Conservation (phyloP, 768 basidiomycete genomes). For the Suillus occidentalis region DNA sequence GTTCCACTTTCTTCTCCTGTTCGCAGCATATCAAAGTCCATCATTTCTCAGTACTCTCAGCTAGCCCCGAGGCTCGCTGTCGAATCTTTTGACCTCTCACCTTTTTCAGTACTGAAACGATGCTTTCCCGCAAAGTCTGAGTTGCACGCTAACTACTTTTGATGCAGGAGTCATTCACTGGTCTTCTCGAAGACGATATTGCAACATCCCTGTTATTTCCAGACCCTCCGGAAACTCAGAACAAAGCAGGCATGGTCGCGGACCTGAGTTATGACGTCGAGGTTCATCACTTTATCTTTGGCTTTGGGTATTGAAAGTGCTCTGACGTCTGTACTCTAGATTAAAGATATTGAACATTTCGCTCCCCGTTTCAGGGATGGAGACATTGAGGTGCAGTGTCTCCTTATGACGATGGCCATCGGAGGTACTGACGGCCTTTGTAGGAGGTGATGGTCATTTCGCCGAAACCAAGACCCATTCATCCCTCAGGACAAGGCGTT, state of each 20-base stretch:
- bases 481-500: slow-evolving; percentile 29
- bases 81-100: slow-evolving; percentile 19
- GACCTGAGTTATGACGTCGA: slow-evolving; percentile 45
- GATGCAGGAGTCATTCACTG: slow-evolving; percentile 33
- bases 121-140: neutral
- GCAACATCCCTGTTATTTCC: slow-evolving; percentile 8
- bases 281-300: slow-evolving; percentile 23
- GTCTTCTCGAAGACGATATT: slow-evolving; percentile 29
- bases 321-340: neutral
- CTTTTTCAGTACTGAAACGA: slow-evolving; percentile 23
- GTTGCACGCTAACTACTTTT: neutral
- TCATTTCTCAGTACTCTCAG: neutral
- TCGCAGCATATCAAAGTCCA: neutral
- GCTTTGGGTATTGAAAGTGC: neutral
- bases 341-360: slow-evolving; percentile 36
- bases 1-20: neutral
- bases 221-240: neutral
- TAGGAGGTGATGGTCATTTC: slow-evolving; percentile 53
- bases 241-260: neutral
- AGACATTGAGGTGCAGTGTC: slow-evolving; percentile 45
- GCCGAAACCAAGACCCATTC: slow-evolving; percentile 34
- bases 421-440: neutral
- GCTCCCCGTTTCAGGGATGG: slow-evolving; percentile 48
- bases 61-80: slow-evolving; percentile 12
- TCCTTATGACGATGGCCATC: slow-evolving; percentile 2